Percentiles rank a stretch among this genome's conserved stretches.
These are phyloP conservation scores for Trichoderma semiorbis DNA, from an alignment of 2,329 filamentous ascomycete genomes.

Conservation along the genomic window DNA sequence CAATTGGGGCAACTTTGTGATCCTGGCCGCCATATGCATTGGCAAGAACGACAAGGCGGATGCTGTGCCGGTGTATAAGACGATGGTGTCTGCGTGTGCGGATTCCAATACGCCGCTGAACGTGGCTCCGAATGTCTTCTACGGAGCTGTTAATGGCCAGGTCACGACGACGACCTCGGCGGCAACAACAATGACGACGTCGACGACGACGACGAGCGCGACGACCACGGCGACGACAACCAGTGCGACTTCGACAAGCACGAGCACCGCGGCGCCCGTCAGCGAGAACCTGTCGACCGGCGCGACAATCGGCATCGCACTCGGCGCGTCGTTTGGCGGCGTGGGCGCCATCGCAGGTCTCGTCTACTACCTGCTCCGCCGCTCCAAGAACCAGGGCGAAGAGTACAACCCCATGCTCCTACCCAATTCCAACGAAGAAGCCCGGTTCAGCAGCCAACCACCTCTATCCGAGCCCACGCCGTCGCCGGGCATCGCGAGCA, in stretches of 20 bases:
- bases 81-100: constrained; percentile 42
- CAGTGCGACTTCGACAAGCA: constrained; percentile 19
- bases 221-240: background rate
- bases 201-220: background rate
- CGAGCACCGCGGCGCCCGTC: background rate
- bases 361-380: constrained; percentile 28
- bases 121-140: constrained; percentile 36
- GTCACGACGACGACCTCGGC: constrained; percentile 11
- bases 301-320: constrained; percentile 40
- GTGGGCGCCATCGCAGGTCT: constrained; percentile 26
- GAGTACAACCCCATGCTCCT: constrained; percentile 33
- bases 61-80: constrained; percentile 41
- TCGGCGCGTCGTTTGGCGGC: constrained; percentile 34
- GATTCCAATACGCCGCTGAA: constrained; percentile 42
- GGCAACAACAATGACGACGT: constrained; percentile 12
- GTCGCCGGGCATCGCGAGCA: constrained; percentile 20
- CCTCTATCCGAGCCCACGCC: constrained; percentile 22
- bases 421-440: constrained; percentile 19
- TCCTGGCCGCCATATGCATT: constrained; percentile 45
- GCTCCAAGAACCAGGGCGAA: constrained; percentile 27
- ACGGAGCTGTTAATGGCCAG: background rate
- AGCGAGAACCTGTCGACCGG: constrained; percentile 32
- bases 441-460: constrained; percentile 15
- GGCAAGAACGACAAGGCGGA: constrained; percentile 34
- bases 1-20: constrained; percentile 49